Conservation (phyloP, 1,139 yeast genomes). For the Taiozyma onychis region DNA sequence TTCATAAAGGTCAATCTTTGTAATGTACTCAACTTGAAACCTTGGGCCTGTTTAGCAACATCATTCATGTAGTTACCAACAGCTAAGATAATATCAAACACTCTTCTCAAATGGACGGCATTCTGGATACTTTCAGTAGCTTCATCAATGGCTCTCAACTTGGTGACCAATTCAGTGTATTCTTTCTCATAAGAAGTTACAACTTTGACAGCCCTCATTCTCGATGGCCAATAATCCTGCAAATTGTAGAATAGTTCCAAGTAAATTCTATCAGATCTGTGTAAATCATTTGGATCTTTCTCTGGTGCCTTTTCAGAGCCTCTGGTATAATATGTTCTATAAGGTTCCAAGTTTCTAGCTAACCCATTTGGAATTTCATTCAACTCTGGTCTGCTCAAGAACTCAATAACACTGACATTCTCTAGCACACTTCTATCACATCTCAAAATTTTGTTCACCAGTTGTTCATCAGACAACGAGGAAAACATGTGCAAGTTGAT, state of each 20-base stretch:
- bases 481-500: conserved; percentile 66
- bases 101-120: conserved; percentile 54
- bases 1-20: conserved; percentile 74
- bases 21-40: conserved; percentile 69
- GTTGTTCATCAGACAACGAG: conserved; percentile 45
- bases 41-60: conserved; percentile 71
- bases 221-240: conserved; percentile 76
- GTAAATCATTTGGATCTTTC: conserved; percentile 68
- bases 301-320: conserved; percentile 50
- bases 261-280: conserved; percentile 71
- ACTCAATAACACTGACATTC: conserved; percentile 63
- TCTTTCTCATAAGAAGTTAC: conserved; percentile 62
- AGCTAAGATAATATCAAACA: conserved; percentile 71
- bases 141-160: conserved; percentile 56
- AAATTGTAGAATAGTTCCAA: conserved; percentile 68
- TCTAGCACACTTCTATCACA: conserved; percentile 56
- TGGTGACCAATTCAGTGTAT: conserved; percentile 57
- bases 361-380: conserved; percentile 58
- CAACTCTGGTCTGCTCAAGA: conserved; percentile 63
- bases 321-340: conserved; percentile 49
- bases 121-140: conserved; percentile 57
- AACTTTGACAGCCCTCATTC: conserved; percentile 64
- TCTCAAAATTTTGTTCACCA: conserved; percentile 50
- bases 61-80: conserved; percentile 87
- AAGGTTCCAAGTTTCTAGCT: conserved; percentile 65